These are phyloP conservation scores for Rhizopus sp. DNA, from an alignment of 371 early-diverging fungal species.

Conservation along the genomic window DNA sequence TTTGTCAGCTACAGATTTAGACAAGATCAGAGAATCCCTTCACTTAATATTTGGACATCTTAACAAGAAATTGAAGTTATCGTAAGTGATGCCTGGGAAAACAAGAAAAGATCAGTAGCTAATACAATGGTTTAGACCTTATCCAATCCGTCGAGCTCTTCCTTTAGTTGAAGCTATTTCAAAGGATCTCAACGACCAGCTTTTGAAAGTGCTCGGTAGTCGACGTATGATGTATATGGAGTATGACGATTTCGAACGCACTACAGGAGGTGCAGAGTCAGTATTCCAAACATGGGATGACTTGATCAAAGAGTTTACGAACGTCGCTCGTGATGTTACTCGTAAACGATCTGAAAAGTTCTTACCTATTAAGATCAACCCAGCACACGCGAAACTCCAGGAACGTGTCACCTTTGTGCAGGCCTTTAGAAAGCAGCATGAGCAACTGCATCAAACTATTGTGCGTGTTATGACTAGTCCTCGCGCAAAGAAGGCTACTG, in stretches of 20 bases:
- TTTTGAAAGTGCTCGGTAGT: conserved; percentile 84
- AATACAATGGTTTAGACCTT: conserved; percentile 59
- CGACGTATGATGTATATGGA: conserved; percentile 94
- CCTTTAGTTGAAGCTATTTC: conserved; percentile 95
- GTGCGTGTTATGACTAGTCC: conserved; percentile 88
- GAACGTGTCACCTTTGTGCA: conserved; percentile 91
- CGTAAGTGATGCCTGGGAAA: conserved; percentile 44
- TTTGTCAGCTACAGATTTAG: conserved; percentile 90
- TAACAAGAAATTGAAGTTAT: conserved; percentile 94
- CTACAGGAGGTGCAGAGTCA: conserved; percentile 82
- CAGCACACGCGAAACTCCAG: conserved; percentile 91
- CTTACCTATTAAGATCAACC: conserved; percentile 91
- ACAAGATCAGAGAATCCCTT: conserved; percentile 81
- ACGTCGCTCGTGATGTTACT: conserved; percentile 93
- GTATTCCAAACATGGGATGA: conserved; percentile 96
- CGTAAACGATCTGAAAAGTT: conserved; percentile 94
- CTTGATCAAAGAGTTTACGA: conserved; percentile 91
- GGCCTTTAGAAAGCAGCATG: conserved; percentile 93
- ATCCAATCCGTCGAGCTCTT: conserved; percentile 93
- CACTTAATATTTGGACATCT: conserved; percentile 89
- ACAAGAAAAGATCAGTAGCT: background rate
- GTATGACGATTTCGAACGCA: conserved; percentile 83
- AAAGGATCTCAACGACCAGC: conserved; percentile 90
- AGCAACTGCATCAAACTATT: conserved; percentile 94
- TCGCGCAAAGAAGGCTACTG: conserved; percentile 55